Conservation (phyloP, 176 grass and related monocot species). For the Aegilops umbellulata region DNA sequence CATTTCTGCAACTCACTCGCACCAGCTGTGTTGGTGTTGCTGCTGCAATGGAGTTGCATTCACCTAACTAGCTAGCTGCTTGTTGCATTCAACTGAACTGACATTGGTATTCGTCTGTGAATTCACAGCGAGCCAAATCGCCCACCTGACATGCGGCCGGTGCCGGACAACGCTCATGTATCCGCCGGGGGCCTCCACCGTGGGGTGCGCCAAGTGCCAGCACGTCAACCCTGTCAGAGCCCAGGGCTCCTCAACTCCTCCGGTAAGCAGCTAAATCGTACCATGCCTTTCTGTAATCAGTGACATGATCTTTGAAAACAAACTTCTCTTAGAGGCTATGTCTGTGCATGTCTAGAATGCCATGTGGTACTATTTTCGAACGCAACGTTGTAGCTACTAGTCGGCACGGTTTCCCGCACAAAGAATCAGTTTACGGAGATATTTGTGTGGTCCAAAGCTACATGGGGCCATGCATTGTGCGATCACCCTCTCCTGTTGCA, state of each 20-base stretch:
- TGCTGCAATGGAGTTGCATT: neutral
- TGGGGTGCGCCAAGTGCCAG: slow-evolving; percentile 43
- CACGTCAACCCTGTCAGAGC: slow-evolving; percentile 40
- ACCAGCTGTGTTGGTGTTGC: neutral
- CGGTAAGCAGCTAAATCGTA: neutral
- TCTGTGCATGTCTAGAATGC: too few relatives aligned
- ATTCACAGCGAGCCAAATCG: slow-evolving; percentile 35
- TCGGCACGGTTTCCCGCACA: neutral
- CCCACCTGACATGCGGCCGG: slow-evolving; percentile 44
- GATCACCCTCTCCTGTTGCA: neutral
- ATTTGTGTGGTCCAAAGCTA: neutral
- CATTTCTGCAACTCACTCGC: neutral
- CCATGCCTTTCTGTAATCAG: neutral
- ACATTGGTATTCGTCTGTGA: neutral
- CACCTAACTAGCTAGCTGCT: neutral
- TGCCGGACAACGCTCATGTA: slow-evolving; percentile 50
- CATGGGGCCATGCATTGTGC: neutral
- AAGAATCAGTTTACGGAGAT: neutral
- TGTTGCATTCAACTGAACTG: neutral
- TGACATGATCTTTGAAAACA: neutral
- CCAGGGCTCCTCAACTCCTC: slow-evolving; percentile 2
- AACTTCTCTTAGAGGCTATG: neutral
- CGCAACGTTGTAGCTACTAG: too few relatives aligned
- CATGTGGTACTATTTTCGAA: too few relatives aligned
- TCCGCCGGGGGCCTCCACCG: slow-evolving; percentile 41